Percentiles rank a stretch among this genome's conserved stretches.
These are phyloP conservation scores for Fonsecaea pugnacius DNA, from an alignment of 2,329 filamentous ascomycete species.

Conservation along the genomic window DNA sequence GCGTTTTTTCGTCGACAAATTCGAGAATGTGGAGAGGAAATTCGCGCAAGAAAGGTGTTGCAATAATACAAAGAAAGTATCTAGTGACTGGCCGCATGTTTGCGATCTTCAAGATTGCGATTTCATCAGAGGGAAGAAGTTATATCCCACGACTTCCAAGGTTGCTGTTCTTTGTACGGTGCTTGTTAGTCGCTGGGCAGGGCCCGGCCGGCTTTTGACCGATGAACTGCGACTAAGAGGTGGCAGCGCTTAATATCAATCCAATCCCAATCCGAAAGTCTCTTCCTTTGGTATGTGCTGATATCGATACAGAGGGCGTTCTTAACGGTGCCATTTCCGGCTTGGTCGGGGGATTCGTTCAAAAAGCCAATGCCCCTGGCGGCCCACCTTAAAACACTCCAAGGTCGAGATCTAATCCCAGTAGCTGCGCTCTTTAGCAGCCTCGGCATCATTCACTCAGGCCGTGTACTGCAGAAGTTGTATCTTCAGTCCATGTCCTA, in stretches of 20 bases:
- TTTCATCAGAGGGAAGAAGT: not conserved
- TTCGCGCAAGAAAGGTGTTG: constrained; percentile 4
- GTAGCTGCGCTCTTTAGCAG: too few species aligned
- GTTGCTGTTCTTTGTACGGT: not conserved
- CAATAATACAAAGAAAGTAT: constrained; percentile 8
- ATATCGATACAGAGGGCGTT: not conserved
- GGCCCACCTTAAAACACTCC: not conserved
- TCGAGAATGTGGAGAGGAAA: constrained; percentile 7
- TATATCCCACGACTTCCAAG: not conserved
- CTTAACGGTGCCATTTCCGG: not conserved
- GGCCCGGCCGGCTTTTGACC: not conserved
- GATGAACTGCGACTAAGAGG: not conserved
- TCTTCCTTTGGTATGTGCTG: not conserved
- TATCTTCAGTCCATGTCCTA: too few species aligned
- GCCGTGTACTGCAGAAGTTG: too few species aligned
- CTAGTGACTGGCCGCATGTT: constrained; percentile 1
- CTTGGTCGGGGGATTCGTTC: not conserved
- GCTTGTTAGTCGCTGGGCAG: not conserved
- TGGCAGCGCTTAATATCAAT: not conserved
- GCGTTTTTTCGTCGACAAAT: constrained; percentile 1
- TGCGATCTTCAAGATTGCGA: not conserved
- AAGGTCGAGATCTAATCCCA: too few species aligned
- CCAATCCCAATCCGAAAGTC: too few species aligned
- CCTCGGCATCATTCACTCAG: too few species aligned
- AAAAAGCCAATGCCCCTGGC: not conserved